Evolutionary conservation across 2,329 filamentous ascomycete species (phyloP).

Genomic region (Helicocarpus griseus): DNA sequence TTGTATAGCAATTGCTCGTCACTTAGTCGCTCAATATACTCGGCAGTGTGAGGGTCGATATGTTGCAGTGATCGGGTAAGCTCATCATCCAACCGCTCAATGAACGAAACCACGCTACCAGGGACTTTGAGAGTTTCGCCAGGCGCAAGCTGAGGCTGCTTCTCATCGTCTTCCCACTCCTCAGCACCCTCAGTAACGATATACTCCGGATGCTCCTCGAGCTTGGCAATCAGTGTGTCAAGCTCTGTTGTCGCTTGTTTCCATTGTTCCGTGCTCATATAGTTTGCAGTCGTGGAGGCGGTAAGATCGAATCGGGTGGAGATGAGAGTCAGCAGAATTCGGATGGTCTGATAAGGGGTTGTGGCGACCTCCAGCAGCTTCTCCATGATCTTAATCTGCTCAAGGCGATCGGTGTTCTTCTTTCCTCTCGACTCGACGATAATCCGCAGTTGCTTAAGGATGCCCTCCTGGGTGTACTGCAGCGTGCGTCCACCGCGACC

Average conservation of each 20-base stretch:
- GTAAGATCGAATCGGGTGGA: slow-evolving; percentile 92
- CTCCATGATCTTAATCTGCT: slow-evolving; percentile 97
- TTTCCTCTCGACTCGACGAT: slow-evolving; percentile 95
- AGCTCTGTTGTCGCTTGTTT: slow-evolving; percentile 88
- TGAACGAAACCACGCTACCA: slow-evolving; percentile 86
- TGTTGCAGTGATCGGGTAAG: slow-evolving; percentile 92
- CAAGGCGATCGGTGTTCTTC: slow-evolving; percentile 92
- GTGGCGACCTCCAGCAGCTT: slow-evolving; percentile 81
- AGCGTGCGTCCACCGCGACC: slow-evolving; percentile 81
- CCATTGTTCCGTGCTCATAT: slow-evolving; percentile 96
- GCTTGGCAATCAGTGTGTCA: slow-evolving; percentile 61
- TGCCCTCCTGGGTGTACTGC: slow-evolving; percentile 91
- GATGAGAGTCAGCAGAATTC: slow-evolving; percentile 81
- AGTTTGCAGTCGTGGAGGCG: slow-evolving; percentile 58
- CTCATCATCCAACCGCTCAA: slow-evolving; percentile 93
- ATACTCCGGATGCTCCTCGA: slow-evolving; percentile 70
- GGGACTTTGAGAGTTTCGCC: slow-evolving; percentile 83
- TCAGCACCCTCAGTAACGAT: slow-evolving; percentile 86
- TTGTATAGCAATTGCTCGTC: slow-evolving; percentile 89
- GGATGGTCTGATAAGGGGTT: slow-evolving; percentile 88
- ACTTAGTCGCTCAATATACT: slow-evolving; percentile 91
- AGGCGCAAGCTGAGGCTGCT: slow-evolving; percentile 62
- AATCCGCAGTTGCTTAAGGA: slow-evolving; percentile 87
- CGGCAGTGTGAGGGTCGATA: slow-evolving; percentile 96
- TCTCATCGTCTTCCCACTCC: slow-evolving; percentile 99